A percentile compares a stretch with the other conserved stretches of the same genome.
phyloP scores from a whole-genome alignment of 805 yeast genomes.

The Candida arabinofermentans region DNA sequence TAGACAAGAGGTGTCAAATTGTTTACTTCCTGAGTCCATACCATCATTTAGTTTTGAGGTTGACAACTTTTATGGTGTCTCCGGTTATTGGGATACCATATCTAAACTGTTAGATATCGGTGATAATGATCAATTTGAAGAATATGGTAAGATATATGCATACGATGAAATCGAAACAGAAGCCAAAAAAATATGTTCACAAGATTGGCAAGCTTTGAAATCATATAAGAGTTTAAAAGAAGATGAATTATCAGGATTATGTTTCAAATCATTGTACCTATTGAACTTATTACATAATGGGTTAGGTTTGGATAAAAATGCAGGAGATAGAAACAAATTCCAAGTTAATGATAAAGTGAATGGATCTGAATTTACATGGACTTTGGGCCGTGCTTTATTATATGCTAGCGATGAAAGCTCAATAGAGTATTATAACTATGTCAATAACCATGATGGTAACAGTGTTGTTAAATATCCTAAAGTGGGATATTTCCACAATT shows the following conservation, averaged over 20 bases:
- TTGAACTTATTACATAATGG: conserved; percentile 56
- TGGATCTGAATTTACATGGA: conserved; percentile 90
- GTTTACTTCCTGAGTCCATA: conserved; percentile 47
- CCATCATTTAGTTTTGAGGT: conserved; percentile 57
- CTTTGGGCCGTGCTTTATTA: conserved; percentile 71
- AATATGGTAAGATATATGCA: conserved; percentile 39
- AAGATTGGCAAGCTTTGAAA: conserved; percentile 29
- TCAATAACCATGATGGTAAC: conserved; percentile 13
- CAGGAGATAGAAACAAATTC: conserved; percentile 38
- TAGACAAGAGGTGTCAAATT: conserved; percentile 35
- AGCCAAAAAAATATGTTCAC: conserved; percentile 46
- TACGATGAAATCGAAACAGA: conserved; percentile 39
- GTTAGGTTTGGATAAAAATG: conserved; percentile 52
- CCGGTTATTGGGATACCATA: conserved; percentile 65
- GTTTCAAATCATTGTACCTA: conserved; percentile 62
- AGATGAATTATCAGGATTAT: conserved; percentile 47
- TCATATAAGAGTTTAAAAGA: conserved; percentile 29
- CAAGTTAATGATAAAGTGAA: conserved; percentile 57
- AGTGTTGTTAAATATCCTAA: conserved; percentile 9
- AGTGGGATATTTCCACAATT: conserved; percentile 46
- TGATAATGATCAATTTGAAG: conserved; percentile 14
- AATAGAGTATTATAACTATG: conserved; percentile 36
- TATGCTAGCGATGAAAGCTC: conserved; percentile 54
- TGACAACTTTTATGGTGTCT: conserved; percentile 58
- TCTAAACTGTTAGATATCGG: conserved; percentile 39